These are phyloP conservation scores for Sporothrix sp. DNA, from an alignment of 2,329 filamentous ascomycete genomes.

Conservation along the genomic window DNA sequence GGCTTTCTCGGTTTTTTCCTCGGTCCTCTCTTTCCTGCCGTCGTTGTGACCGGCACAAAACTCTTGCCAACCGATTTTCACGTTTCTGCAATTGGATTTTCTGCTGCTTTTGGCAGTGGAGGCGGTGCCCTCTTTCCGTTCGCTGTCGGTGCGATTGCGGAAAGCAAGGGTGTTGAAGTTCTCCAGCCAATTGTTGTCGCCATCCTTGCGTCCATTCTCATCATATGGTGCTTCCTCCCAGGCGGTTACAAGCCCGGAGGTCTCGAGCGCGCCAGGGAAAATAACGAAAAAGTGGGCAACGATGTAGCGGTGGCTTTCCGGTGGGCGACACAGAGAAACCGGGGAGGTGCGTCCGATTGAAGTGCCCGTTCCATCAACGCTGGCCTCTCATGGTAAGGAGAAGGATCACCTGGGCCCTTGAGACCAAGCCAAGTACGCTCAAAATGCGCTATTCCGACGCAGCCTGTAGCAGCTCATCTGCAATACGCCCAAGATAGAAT, in stretches of 20 bases:
- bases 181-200: conserved; percentile 47
- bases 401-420: not conserved
- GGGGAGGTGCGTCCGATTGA: too few species aligned
- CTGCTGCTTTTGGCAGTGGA: conserved; percentile 63
- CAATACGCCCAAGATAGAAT: conserved; percentile 68
- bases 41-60: conserved; percentile 63
- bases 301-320: conserved; percentile 20
- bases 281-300: conserved; percentile 28
- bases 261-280: conserved; percentile 31
- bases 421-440: not conserved
- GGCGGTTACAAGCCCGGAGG: conserved; percentile 24
- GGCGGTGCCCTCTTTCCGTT: conserved; percentile 60
- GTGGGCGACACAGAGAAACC: conserved; percentile 10
- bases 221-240: conserved; percentile 37
- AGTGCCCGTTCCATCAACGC: not conserved
- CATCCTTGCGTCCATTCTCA: conserved; percentile 35
- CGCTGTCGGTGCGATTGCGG: conserved; percentile 58
- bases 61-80: conserved; percentile 64
- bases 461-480: conserved; percentile 47
- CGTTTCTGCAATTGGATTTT: conserved; percentile 72
- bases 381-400: not conserved
- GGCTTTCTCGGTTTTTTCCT: conserved; percentile 68
- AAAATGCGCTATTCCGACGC: conserved; percentile 16
- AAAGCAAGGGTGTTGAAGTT: conserved; percentile 44
- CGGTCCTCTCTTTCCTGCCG: conserved; percentile 68